phyloP scores from a whole-genome alignment of 1,284 basidiomycete genomes.

The Ustilago nuda region DNA sequence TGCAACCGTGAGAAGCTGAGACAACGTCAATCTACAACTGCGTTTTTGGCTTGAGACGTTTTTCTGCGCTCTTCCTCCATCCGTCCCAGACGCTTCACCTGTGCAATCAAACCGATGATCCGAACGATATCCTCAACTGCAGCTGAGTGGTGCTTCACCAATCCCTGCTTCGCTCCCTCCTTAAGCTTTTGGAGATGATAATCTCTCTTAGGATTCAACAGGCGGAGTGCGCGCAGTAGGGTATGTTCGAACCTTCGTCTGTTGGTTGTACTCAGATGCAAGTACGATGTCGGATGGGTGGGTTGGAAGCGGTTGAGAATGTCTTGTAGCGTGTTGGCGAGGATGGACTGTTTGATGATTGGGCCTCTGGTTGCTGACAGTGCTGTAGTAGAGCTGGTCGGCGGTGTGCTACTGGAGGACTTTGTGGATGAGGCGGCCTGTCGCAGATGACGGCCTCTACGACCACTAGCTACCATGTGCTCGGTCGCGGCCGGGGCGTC shows the following conservation, averaged over 20 bases:
- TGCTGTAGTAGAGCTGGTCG: background rate
- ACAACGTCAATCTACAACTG: background rate
- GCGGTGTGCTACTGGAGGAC: background rate
- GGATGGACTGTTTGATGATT: slow-evolving; percentile 22
- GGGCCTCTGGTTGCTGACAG: slow-evolving; percentile 2
- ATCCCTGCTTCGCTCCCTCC: background rate
- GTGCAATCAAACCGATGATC: slow-evolving; percentile 1
- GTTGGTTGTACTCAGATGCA: slow-evolving; percentile 28
- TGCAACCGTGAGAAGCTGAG: background rate
- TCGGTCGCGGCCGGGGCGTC: background rate
- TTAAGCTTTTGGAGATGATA: slow-evolving; percentile 2
- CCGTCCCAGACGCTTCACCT: slow-evolving; percentile 14
- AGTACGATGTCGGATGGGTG: background rate
- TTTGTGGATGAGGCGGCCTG: background rate
- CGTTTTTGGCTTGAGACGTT: background rate
- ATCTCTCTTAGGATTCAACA: background rate
- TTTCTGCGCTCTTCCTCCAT: background rate
- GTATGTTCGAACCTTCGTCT: slow-evolving; percentile 24
- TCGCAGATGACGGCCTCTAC: slow-evolving; percentile 22
- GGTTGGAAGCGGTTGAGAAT: slow-evolving; percentile 17
- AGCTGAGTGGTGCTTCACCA: slow-evolving; percentile 3
- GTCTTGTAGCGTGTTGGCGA: slow-evolving; percentile 8
- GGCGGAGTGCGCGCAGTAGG: slow-evolving; percentile 12
- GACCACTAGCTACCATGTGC: slow-evolving; percentile 12
- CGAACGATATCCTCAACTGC: slow-evolving; percentile 12